Conservation (phyloP, 495 filamentous ascomycete species). For the Podospora didyma region DNA sequence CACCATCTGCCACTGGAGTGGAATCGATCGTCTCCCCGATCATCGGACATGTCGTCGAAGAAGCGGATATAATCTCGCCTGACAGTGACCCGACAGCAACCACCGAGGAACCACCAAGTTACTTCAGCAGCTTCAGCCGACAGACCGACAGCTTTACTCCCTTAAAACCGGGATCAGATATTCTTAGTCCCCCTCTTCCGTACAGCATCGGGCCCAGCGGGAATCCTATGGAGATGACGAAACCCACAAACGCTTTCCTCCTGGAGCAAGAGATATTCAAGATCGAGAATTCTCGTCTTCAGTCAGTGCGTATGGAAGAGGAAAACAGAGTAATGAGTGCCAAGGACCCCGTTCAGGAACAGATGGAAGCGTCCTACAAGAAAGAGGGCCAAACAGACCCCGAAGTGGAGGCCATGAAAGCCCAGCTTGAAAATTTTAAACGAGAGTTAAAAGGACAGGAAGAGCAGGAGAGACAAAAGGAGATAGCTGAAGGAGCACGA, state of each 20-base stretch:
- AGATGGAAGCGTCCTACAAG: too few species aligned
- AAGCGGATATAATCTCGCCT: constrained; percentile 16
- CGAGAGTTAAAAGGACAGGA: too few species aligned
- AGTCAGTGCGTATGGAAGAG: constrained; percentile 8
- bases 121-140: constrained; percentile 9
- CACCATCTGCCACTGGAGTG: not conserved
- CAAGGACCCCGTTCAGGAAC: too few species aligned
- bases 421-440: too few species aligned
- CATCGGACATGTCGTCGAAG: constrained; percentile 9
- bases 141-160: constrained; percentile 28
- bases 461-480: too few species aligned
- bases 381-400: too few species aligned
- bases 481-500: too few species aligned
- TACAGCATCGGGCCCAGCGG: constrained; percentile 20
- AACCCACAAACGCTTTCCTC: constrained; percentile 35
- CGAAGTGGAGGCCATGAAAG: too few species aligned
- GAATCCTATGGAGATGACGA: constrained; percentile 44
- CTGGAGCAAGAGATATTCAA: constrained; percentile 38
- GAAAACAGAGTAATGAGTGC: too few species aligned
- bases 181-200: constrained; percentile 19
- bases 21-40: not conserved
- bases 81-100: constrained; percentile 18
- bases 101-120: constrained; percentile 2
- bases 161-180: constrained; percentile 26
- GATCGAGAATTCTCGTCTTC: constrained; percentile 36